A percentile compares a stretch with the other conserved stretches of the same genome.
Evolutionary conservation across 805 yeast genomes (phyloP).

Genomic region (Candida coquimbonensis): DNA sequence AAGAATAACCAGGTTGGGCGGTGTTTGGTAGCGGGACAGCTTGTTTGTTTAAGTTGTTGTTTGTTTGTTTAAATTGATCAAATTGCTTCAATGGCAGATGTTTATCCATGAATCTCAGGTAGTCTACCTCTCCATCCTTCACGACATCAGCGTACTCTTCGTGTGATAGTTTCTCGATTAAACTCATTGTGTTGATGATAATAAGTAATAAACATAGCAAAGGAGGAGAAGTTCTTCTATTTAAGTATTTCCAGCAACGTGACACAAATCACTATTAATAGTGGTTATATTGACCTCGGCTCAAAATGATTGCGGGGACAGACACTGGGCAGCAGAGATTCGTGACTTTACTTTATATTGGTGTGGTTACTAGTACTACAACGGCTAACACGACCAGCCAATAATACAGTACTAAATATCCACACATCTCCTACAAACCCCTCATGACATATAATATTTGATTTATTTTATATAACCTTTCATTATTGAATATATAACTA

Average conservation of each 20-base stretch:
- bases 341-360: no score
- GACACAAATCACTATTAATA: background rate
- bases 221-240: background rate
- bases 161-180: background rate
- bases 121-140: background rate
- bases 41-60: constrained; percentile 2
- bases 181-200: background rate
- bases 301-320: no score
- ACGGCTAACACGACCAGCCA: no score
- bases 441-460: constrained; percentile 11
- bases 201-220: background rate
- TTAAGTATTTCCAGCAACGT: background rate
- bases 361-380: no score
- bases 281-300: background rate
- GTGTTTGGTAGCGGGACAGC: constrained; percentile 6
- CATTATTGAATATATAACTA: constrained; percentile 5
- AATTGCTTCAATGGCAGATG: constrained; percentile 3
- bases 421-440: no score
- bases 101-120: background rate
- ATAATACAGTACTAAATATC: no score
- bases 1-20: constrained; percentile 4
- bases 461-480: constrained; percentile 6
- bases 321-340: no score
- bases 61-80: constrained; percentile 1
- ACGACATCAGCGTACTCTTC: background rate